Conservation (phyloP, 1,284 basidiomycete genomes). For the Somion occarium region DNA sequence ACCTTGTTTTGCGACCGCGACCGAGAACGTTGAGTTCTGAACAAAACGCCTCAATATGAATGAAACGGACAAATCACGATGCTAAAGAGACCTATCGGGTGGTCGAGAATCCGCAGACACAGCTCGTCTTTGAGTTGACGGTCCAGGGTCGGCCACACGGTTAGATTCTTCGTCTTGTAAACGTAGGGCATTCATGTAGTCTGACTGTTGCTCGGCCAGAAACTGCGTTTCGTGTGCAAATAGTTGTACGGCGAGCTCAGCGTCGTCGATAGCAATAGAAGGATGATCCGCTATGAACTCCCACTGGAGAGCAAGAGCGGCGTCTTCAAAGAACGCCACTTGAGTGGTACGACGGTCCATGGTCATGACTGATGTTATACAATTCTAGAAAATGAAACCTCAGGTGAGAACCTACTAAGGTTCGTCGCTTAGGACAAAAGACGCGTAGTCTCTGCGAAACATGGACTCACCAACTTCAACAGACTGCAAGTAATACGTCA, state of each 20-base stretch:
- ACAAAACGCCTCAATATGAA: too few relatives aligned
- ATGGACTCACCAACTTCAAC: neutral
- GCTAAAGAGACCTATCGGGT: neutral
- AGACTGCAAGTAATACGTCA: neutral
- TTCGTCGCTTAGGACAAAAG: neutral
- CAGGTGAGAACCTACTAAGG: neutral
- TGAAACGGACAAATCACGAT: too few relatives aligned
- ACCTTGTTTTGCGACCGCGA: neutral
- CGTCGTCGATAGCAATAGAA: neutral
- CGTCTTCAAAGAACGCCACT: neutral
- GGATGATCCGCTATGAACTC: neutral
- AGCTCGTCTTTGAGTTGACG: neutral
- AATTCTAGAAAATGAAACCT: too few relatives aligned
- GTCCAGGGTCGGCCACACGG: neutral
- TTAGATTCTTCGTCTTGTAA: neutral
- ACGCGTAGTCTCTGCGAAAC: neutral
- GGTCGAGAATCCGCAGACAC: neutral
- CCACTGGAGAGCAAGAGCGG: neutral
- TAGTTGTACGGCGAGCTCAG: conserved; percentile 1
- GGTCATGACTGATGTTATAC: neutral
- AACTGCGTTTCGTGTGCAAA: conserved; percentile 2
- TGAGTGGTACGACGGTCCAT: neutral
- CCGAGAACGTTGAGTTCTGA: neutral
- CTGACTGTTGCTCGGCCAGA: neutral
- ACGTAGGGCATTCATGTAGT: neutral